Percentiles rank a stretch among this genome's conserved stretches.
phyloP scores from a whole-genome alignment of 306 rosid genomes.

The Lathyrus aphaca region DNA sequence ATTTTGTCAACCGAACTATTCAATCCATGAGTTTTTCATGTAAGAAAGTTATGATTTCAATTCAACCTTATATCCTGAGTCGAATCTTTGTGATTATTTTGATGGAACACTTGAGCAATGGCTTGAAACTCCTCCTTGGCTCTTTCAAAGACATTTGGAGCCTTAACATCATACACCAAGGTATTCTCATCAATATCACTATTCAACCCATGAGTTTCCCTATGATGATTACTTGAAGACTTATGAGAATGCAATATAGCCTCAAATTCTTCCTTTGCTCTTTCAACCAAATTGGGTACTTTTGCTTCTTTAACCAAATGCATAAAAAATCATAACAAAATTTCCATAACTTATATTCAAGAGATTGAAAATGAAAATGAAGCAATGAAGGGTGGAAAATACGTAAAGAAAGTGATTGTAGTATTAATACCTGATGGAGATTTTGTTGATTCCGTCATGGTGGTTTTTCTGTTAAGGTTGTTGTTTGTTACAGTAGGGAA shows the following conservation, averaged over 20 bases:
- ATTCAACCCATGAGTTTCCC: slow-evolving; percentile 57
- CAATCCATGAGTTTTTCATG: neutral
- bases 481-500: neutral
- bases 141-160: slow-evolving; percentile 71
- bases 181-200: slow-evolving; percentile 45
- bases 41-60: neutral
- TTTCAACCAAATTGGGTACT: slow-evolving; percentile 53
- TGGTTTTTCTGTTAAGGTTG: neutral
- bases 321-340: slow-evolving; percentile 17
- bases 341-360: slow-evolving; percentile 17
- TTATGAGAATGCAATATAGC: slow-evolving; percentile 51
- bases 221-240: slow-evolving; percentile 29
- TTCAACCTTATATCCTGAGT: slow-evolving; percentile 43
- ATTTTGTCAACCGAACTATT: slow-evolving; percentile 15
- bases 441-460: slow-evolving; percentile 4
- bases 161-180: slow-evolving; percentile 54
- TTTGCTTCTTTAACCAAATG: slow-evolving; percentile 45
- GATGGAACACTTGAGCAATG: slow-evolving; percentile 54
- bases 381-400: neutral
- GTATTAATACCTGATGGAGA: slow-evolving; percentile 15
- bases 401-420: neutral
- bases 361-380: neutral
- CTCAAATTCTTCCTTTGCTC: slow-evolving; percentile 62
- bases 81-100: slow-evolving; percentile 50
- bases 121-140: slow-evolving; percentile 75